Percentiles rank a stretch among this genome's conserved stretches.
Evolutionary conservation across 208 protist species (phyloP).

Genomic region (Crithidia acanthocephali): DNA sequence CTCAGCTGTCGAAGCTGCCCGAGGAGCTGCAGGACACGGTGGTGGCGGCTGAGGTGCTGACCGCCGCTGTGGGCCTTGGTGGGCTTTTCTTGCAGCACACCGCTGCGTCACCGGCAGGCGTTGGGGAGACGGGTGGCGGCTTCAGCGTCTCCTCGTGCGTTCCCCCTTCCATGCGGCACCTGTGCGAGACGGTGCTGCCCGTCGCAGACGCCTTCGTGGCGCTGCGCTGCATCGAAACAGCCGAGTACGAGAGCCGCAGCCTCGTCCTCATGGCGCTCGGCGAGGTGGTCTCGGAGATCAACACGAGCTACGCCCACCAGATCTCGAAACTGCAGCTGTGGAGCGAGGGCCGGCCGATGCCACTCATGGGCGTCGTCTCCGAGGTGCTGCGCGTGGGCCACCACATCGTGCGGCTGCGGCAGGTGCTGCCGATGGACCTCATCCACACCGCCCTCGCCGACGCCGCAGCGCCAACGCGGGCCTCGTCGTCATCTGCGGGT

Average conservation of each 20-base stretch:
- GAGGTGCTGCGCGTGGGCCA: conserved; percentile 84
- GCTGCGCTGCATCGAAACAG: conserved; percentile 63
- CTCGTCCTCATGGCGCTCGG: conserved; percentile 88
- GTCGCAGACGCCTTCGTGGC: conserved; percentile 82
- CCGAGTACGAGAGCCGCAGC: conserved; percentile 73
- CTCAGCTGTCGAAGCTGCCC: conserved; percentile 57
- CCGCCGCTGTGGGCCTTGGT: conserved; percentile 68
- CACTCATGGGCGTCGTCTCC: conserved; percentile 84
- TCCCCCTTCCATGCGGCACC: conserved; percentile 64
- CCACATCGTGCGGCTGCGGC: conserved; percentile 80
- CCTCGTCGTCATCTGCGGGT: conserved; percentile 14
- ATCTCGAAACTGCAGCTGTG: conserved; percentile 74
- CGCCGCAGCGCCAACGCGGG: conserved; percentile 10
- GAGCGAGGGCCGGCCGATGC: conserved; percentile 62
- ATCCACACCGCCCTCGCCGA: conserved; percentile 40
- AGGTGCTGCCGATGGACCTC: conserved; percentile 79
- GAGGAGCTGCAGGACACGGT: conserved; percentile 86
- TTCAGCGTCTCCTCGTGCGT: conserved; percentile 68
- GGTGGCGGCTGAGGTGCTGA: conserved; percentile 65
- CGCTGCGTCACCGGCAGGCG: neutral
- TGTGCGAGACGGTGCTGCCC: conserved; percentile 74
- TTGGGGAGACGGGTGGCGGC: conserved; percentile 16
- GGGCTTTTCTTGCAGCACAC: conserved; percentile 46
- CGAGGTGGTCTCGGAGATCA: conserved; percentile 81
- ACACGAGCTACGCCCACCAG: conserved; percentile 83